These are phyloP conservation scores for Fraxinus greggii DNA, from an alignment of 305 asterid genomes.

Conservation along the genomic window DNA sequence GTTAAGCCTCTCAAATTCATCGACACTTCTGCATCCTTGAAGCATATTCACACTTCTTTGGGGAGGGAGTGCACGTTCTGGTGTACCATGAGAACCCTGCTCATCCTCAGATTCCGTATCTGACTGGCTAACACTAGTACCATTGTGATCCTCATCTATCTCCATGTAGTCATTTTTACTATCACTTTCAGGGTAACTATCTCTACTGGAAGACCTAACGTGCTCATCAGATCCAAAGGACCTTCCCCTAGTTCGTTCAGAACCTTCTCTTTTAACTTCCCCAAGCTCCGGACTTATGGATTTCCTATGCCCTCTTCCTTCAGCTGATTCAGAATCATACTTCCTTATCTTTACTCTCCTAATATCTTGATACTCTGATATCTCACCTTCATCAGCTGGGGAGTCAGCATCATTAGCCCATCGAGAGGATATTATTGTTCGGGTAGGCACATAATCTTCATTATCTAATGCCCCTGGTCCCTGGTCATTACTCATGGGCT, in stretches of 20 bases:
- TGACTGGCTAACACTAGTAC: constrained; percentile 43
- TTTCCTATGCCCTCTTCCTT: constrained; percentile 34
- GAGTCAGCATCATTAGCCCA: constrained; percentile 81
- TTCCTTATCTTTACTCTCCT: constrained; percentile 29
- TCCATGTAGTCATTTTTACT: constrained; percentile 48
- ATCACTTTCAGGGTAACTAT: constrained; percentile 43
- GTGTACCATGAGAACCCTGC: constrained; percentile 41
- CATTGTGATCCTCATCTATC: constrained; percentile 42
- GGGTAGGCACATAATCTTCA: constrained; percentile 45
- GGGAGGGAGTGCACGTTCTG: constrained; percentile 45
- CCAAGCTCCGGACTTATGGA: constrained; percentile 54
- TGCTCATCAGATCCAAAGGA: constrained; percentile 55
- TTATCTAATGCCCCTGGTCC: constrained; percentile 35
- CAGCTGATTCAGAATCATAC: constrained; percentile 42
- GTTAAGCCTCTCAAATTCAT: constrained; percentile 84
- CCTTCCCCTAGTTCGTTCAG: constrained; percentile 46
- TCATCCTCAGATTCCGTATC: constrained; percentile 60
- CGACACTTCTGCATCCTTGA: constrained; percentile 90
- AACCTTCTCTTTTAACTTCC: constrained; percentile 51
- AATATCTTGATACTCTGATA: constrained; percentile 52
- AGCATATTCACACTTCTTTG: constrained; percentile 84
- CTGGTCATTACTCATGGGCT: constrained; percentile 20
- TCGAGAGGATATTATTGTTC: constrained; percentile 67
- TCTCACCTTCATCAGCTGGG: constrained; percentile 78
- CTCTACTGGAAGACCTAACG: constrained; percentile 66